A percentile compares a stretch with the other conserved stretches of the same genome.
Conservation (phyloP, 768 basidiomycete species). For the Termitomyces sp. region DNA sequence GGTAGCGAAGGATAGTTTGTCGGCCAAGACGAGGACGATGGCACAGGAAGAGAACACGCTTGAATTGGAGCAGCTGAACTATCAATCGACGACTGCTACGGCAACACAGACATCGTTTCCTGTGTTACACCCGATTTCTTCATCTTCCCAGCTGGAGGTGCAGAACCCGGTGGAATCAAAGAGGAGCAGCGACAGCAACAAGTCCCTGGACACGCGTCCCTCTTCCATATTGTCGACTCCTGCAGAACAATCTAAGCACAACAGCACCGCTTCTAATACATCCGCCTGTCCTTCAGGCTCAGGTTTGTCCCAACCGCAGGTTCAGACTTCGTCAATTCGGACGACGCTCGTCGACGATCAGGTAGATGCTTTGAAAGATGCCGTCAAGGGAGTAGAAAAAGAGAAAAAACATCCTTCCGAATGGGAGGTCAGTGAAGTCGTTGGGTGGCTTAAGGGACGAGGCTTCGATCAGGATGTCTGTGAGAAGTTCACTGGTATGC, state of each 20-base stretch:
- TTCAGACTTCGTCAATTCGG: constrained; percentile 8
- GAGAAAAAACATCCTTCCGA: constrained; percentile 51
- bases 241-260: constrained; percentile 35
- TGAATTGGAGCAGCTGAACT: constrained; percentile 25
- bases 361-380: background rate
- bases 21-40: background rate
- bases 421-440: constrained; percentile 87
- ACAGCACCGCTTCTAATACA: constrained; percentile 25
- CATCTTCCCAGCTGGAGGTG: background rate
- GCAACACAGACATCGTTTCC: constrained; percentile 26
- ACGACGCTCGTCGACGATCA: background rate
- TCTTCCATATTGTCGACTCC: constrained; percentile 14
- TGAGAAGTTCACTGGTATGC: constrained; percentile 80
- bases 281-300: constrained; percentile 8
- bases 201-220: constrained; percentile 20
- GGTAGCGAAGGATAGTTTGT: background rate
- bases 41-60: background rate
- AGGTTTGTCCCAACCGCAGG: constrained; percentile 6
- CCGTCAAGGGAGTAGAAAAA: constrained; percentile 16
- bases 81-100: constrained; percentile 33
- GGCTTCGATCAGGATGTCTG: constrained; percentile 83
- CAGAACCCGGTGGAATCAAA: background rate
- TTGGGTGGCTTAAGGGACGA: constrained; percentile 80
- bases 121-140: constrained; percentile 18
- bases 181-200: constrained; percentile 12